These are phyloP conservation scores for Forsythia viridissima DNA, from an alignment of 257 asterid species.

Conservation along the genomic window DNA sequence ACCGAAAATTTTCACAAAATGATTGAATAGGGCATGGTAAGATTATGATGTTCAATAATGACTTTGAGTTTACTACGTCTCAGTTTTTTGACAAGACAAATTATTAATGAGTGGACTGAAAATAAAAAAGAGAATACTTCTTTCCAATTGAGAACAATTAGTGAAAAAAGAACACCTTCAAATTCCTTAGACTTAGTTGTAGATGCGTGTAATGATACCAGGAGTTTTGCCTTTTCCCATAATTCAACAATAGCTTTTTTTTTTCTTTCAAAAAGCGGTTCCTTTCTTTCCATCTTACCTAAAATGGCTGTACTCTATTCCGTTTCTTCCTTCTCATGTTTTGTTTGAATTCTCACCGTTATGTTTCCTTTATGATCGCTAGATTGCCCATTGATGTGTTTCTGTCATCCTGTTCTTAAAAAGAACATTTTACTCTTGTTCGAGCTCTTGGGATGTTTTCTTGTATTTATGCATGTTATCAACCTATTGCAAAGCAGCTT, in stretches of 20 bases:
- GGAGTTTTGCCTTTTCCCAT: not conserved
- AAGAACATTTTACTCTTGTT: not conserved
- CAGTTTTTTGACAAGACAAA: not conserved
- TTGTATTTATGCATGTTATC: slow-evolving; percentile 7
- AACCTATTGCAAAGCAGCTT: not conserved
- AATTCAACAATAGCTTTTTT: too few relatives aligned
- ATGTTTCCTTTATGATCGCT: not conserved
- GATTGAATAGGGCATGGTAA: not conserved
- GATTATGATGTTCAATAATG: not conserved
- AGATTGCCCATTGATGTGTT: not conserved
- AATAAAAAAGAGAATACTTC: not conserved
- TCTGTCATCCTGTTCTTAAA: not conserved
- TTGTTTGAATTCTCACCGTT: not conserved
- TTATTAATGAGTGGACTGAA: not conserved
- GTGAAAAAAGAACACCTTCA: not conserved
- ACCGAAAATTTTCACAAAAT: not conserved
- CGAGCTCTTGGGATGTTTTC: not conserved
- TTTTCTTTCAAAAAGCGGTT: too few relatives aligned
- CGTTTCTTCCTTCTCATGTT: not conserved
- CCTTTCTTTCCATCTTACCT: too few relatives aligned
- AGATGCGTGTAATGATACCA: not conserved
- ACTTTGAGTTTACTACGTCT: not conserved
- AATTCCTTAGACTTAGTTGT: not conserved
- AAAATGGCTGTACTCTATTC: too few relatives aligned
- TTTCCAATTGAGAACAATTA: not conserved